Evolutionary conservation across 129 eudicot species (phyloP).

Genomic region (Arctium lappa): DNA sequence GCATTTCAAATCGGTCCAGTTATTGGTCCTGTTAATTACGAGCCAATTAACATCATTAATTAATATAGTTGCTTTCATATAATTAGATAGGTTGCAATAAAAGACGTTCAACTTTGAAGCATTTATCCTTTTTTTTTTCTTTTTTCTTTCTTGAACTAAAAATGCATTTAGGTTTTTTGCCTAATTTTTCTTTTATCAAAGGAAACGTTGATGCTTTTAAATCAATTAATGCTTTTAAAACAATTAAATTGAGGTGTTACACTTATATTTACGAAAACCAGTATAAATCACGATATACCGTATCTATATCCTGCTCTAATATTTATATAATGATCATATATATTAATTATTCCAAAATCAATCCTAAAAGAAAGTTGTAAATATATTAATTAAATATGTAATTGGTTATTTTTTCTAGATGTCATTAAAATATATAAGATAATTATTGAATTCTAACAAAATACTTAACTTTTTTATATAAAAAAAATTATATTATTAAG

Average conservation of each 20-base stretch:
- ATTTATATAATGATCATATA: too few species aligned
- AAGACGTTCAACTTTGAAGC: not conserved
- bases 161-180: not conserved
- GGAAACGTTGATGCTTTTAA: not conserved
- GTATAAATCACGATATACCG: not conserved
- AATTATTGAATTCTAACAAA: too few species aligned
- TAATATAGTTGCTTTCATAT: not conserved
- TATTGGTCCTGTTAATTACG: not conserved
- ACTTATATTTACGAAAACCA: not conserved
- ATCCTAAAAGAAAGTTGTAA: not conserved
- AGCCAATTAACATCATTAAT: not conserved
- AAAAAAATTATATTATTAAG: too few species aligned
- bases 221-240: too few species aligned
- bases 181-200: not conserved
- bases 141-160: not conserved
- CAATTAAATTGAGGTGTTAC: not conserved
- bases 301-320: too few species aligned
- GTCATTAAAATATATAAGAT: too few species aligned
- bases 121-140: too few species aligned
- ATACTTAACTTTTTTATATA: too few species aligned
- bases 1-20: not conserved
- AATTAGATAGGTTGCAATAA: not conserved
- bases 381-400: too few species aligned
- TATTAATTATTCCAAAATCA: too few species aligned
- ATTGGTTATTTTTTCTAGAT: too few species aligned